Evolutionary conservation across 257 asterid species (phyloP), one percentile per base, ranked within the genome.

Genomic region (Haberlea rhodopensis): DNA sequence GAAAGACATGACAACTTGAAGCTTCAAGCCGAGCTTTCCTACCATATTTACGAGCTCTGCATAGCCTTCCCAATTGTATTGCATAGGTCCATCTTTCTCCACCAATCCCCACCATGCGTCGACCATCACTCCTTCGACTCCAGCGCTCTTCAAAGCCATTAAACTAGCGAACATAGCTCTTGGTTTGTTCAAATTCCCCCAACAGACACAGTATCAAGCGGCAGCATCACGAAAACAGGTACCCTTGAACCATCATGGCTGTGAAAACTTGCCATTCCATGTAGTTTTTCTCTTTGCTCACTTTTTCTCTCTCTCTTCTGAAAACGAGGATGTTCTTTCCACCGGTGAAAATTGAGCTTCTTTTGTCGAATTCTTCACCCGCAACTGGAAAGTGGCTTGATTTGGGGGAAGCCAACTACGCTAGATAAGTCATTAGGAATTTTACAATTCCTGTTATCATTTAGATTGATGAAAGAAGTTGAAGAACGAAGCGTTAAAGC

Each of bases 71-170:
- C 97, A 92, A 34, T 85, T 92, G 77, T 92, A 92, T 32, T 74
- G 81, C 71, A 73, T 48, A 3, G 98, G 98, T 22, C 96, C 94
- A 72, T 89, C 89, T 75, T 87, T 92, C 85, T 89, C 98, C 3
- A 89, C 95, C 72, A 92, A 70, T 16, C 96, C 97, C 98, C 98
- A 92, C 97, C 98, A 92, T 2, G 75, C 90, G 62, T 92, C 98
- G 9, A 92, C 95, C 98, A 89, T 89, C 4, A 92, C 89, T 11
- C 98, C 98, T 77, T 89, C 95, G 27, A 85, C 88, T 28, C 97
- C 98, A 6, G 87, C 87, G 65, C 84, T 82, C 80, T 84, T 89
- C 70, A 92, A 69, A 57, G 98, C 97, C 95, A 84, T 79, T 79
- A 92, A 74, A 70, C 97, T 87, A n/a, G 95, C 97, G 25, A 78